phyloP scores from a whole-genome alignment of 2,329 filamentous ascomycete genomes.

The Aspergillus fumigatus region DNA sequence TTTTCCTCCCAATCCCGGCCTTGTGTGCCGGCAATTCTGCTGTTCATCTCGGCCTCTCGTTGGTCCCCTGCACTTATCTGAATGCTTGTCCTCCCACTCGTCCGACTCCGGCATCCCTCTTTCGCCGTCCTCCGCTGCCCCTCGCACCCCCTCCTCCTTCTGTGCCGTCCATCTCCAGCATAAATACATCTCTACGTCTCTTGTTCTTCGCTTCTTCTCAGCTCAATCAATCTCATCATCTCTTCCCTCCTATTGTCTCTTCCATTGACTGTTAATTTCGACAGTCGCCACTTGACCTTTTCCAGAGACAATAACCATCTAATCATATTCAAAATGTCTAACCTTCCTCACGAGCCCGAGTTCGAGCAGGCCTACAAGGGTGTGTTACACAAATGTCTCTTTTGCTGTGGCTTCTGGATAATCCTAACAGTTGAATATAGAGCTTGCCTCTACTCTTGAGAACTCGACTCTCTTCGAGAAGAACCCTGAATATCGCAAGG shows the following conservation, averaged over 20 bases:
- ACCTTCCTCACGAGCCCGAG: slow-evolving; percentile 85
- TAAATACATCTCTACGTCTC: slow-evolving; percentile 21
- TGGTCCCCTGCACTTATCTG: neutral
- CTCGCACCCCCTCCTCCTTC: slow-evolving; percentile 5
- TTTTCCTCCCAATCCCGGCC: slow-evolving; percentile 8
- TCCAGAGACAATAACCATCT: slow-evolving; percentile 1
- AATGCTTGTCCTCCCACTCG: slow-evolving; percentile 16
- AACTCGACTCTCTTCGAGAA: slow-evolving; percentile 88
- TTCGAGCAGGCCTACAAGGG: slow-evolving; percentile 98
- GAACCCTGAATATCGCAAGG: slow-evolving; percentile 90
- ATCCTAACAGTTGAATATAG: slow-evolving; percentile 42
- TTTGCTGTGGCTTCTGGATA: neutral
- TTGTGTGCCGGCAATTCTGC: slow-evolving; percentile 6
- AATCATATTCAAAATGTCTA: slow-evolving; percentile 59
- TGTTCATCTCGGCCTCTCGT: slow-evolving; percentile 2
- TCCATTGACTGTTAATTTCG: slow-evolving; percentile 1
- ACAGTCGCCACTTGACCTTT: slow-evolving; percentile 4
- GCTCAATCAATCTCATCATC: slow-evolving; percentile 9
- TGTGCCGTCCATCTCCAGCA: slow-evolving; percentile 37
- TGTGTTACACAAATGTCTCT: slow-evolving; percentile 40
- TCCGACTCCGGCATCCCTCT: slow-evolving; percentile 31
- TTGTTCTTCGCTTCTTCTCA: slow-evolving; percentile 3
- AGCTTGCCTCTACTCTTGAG: slow-evolving; percentile 92
- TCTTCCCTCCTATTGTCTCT: slow-evolving; percentile 10
- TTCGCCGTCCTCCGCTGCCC: slow-evolving; percentile 7